Base-by-base conservation (phyloP, 306 rosid genomes). In the Dryas drummondii region DNA sequence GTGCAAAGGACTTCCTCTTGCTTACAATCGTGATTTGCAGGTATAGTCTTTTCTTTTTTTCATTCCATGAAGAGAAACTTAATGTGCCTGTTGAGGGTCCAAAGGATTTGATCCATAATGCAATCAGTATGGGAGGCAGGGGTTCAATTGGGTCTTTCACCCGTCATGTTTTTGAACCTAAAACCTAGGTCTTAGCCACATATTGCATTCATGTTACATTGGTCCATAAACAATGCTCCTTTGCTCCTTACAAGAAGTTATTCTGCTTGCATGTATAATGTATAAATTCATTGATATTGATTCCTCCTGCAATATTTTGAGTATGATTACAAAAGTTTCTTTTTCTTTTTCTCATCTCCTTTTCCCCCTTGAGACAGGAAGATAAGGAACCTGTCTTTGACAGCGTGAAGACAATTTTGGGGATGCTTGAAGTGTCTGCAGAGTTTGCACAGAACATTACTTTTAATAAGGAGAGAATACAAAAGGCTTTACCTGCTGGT, bases 1-100 rank as follows among this genome's bases (percentile, higher is more conserved):
- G 77, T 94, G 99, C 89, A 94, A 94, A 89, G 99, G 99, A 52
- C 97, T 94, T 72, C 97, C 99, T 71, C 97, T 92, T 48, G 97
- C 97, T 58, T 94, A 94, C 79, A 94, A 94, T 80, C 97, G 99
- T 67, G 97, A 94, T 84, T 84, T 94, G 86, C 99, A 94, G 97
- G 99, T 92, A 80, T 56, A 47, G 52, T 55, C 5, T 58, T 68
- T 26, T 47, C 68, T 75, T 42, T 67, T 2, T 11, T 77, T 32
- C 32, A 11, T 59, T 68, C 57, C 13, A 4, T 68, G 12, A 26
- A 37, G 65, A 49, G 48, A 55, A 74, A 22, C 54, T 6, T 50
- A 74, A 17, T 19, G 41, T 27, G 17, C 40, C 62, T n/a, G 9
- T 51, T 68, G 45, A 50, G 6, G 32, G 15, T 58, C 7, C 6